A percentile compares a stretch with the other conserved stretches of the same genome.
These are phyloP conservation scores for Leucocoprinus gongylophorus DNA, from an alignment of 1,284 basidiomycete genomes.

Conservation along the genomic window DNA sequence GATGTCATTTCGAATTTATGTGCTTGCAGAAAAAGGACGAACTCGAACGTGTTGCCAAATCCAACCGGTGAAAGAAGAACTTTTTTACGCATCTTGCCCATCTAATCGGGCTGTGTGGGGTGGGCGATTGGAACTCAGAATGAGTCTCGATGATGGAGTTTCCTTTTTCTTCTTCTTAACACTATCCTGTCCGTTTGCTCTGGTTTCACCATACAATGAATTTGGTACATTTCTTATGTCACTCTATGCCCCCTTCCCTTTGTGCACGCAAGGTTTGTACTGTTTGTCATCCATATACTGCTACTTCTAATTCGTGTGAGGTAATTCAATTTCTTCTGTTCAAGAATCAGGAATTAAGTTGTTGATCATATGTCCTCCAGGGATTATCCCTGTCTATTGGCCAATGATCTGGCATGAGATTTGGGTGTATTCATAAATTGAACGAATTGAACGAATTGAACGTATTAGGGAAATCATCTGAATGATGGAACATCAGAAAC, in stretches of 20 bases:
- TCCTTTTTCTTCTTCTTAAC: neutral
- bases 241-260: neutral
- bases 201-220: neutral
- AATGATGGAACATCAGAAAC: constrained; percentile 5
- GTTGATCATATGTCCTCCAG: neutral
- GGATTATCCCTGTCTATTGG: neutral
- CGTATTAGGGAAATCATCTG: neutral
- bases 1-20: neutral
- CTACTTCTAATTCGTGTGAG: too few species aligned
- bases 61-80: constrained; percentile 74
- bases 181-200: constrained; percentile 3
- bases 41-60: constrained; percentile 99
- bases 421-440: neutral
- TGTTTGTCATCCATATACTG: neutral
- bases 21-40: constrained; percentile 79
- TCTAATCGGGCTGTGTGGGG: neutral
- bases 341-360: neutral
- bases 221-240: neutral
- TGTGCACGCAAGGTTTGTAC: constrained; percentile 1
- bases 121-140: neutral
- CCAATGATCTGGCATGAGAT: neutral
- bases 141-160: neutral
- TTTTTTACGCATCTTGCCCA: constrained; percentile 2
- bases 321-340: too few species aligned
- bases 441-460: too few species aligned